Base-by-base conservation (phyloP, 352 stramenopile species). In the Globisporangium alternatum region DNA sequence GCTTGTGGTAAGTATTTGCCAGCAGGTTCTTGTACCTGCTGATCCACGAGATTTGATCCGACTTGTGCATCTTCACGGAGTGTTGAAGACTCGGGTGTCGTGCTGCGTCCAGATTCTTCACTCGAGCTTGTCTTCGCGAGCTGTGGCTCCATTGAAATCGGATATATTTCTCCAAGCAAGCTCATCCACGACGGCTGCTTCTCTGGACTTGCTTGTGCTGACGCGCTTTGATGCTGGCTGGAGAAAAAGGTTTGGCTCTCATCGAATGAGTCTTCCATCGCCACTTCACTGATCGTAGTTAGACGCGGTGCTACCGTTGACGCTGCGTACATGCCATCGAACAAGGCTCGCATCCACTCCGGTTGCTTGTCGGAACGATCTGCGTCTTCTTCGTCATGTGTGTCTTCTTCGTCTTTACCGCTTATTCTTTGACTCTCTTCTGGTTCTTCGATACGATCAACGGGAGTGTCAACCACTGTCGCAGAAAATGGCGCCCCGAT, bases 291-390 rank as follows among this genome's bases (percentile, higher is more conserved):
- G 28, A 56, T 56, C 17, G 49, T 12, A 25, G 28, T 22, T 1
- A 56, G 56, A 54, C 43, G 41, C 17, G 25, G 43, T n/a, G 31
- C n/a, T 7, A 30, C 41, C 19, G 31, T 55, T 21, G 31, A 56
- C 28, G 22, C 57, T 6, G 28, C 56, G 5, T 54, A 28, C 44
- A 56, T 63, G 3, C 30, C 57, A 19, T 45, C 44, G 7, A 63
- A 6, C 31, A 63, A 25, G 4, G 15, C 33, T n/a, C 45, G 43
- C 21, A 63, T 55, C 57, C 57, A 63, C 57, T 63, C 13, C n/a
- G 45, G 44, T 31, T 56, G 44, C 13, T 48, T 28, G 8, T 60
- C n/a, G 1, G 19, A 21, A 7, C n/a, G 2, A 12, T 41, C 35
- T 3, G 8, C 8, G 8, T 39, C 2, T 10, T 37, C 37, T 30